Base-by-base conservation (phyloP, 352 stramenopile genomes). In the Nothophytophthora sp. region DNA sequence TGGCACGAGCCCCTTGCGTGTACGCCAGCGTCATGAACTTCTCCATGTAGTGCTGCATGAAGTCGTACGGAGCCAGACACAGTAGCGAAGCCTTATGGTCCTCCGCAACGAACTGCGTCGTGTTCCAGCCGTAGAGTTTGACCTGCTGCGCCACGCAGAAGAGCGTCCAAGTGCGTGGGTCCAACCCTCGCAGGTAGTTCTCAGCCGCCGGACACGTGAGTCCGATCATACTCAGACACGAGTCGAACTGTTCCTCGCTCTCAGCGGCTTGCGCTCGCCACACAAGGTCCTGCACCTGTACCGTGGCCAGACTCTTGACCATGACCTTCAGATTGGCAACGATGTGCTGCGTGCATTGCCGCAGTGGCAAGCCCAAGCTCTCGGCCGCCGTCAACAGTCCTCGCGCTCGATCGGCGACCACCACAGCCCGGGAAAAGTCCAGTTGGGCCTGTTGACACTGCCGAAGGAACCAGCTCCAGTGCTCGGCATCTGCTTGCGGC, bases 1-100 rank as follows among this genome's bases (percentile, higher is more conserved):
- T 64, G 2, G 63, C 63, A 16, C 30, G 13, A 2, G 62, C 52
- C 25, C 45, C 44, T 52, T 67, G 58, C n/a, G 44, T 59, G 30
- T 73, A 69, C 2, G 49, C 41, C 5, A 49, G 39, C 7, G 51
- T 67, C 63, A 73, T 73, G 23, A 73, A 69, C 11, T 55, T 59
- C 34, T 73, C 59, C 63, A 73, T 73, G 16, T 60, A 73, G 27
- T 66, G 42, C 48, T 73, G 63, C 53, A 73, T 69, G 1, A 73
- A 57, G 15, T 73, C 63, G 29, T 63, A 73, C 4, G 63, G 63
- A 5, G 63, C 53, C 12, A 73, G 32, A 44, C 44, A 51, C 32
- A 73, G 42, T 27, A 73, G 13, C 15, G 41, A 10, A 2, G 27
- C 13, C 23, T 57, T 64, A 23, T 55, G 47, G 1, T 62, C 47